Base-by-base conservation (phyloP, 1,284 basidiomycete species). In the Coniferiporia sulphurascens region DNA sequence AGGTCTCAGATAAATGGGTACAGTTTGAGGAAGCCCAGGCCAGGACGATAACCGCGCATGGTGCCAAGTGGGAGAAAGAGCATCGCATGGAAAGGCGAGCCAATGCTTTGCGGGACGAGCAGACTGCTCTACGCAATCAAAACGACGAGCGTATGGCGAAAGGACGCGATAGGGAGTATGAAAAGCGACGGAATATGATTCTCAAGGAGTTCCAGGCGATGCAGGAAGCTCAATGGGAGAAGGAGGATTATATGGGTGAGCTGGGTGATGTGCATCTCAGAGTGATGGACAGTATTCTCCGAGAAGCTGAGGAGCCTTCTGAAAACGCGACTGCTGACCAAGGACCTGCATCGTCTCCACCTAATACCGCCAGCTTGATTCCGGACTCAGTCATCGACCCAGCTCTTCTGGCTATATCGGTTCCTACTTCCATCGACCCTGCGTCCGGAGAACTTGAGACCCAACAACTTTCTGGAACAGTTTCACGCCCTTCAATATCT, bases 1-100 rank as follows among this genome's bases (percentile, higher is more conserved):
- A 90, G 58, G 81, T 88, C 5, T 83, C 82, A 3, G 75, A 82
- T 8, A 68, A 72, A 5, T 89, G 87, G 83, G 64, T 89, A 32
- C 67, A 70, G 21, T 72, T 74, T 59, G 91, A 93, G 70, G 87
- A 91, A 53, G 62, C 65, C 36, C 73, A 81, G 64, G 83, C 87
- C 2, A 65, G 65, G 17, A 66, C 65, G 22, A 63, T 84, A 21
- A 62, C 67, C 3, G 55, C 56, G 7, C 54, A 69, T 1, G 82
- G 85, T 58, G 62, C 66, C 0, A 34, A 41, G 2, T 71, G 71
- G 65, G 68, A 69, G 59, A 44, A 67, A 55, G 22, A 64, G 59
- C 59, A 27, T 43, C 48, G 52, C 1, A 61, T 58, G 34, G 58
- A 49, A 61, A 59, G 41, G 53, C 65, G 62, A 36, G 60, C 56